These are phyloP conservation scores for Maudiozyma barnettii DNA, from an alignment of 805 yeast species.

Conservation along the genomic window DNA sequence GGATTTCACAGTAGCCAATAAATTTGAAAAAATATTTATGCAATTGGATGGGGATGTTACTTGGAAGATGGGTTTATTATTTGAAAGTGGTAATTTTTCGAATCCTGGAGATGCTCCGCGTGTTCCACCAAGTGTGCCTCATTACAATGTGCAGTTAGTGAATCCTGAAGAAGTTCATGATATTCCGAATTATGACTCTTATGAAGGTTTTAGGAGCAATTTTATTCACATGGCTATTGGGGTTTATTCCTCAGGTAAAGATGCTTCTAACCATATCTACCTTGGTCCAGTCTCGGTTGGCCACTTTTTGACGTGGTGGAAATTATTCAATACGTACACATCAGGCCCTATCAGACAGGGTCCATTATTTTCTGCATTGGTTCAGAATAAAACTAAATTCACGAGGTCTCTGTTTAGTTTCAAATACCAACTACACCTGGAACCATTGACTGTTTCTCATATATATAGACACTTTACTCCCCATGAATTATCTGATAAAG, in stretches of 20 bases:
- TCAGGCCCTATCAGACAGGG: slow-evolving; percentile 75
- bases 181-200: slow-evolving; percentile 45
- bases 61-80: slow-evolving; percentile 71
- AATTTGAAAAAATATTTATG: slow-evolving; percentile 42
- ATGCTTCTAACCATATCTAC: slow-evolving; percentile 56
- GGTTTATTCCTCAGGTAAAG: slow-evolving; percentile 27
- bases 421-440: slow-evolving; percentile 59
- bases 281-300: slow-evolving; percentile 58
- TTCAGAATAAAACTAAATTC: slow-evolving; percentile 44
- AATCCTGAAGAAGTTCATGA: slow-evolving; percentile 43
- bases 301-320: slow-evolving; percentile 79
- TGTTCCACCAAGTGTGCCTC: slow-evolving; percentile 43
- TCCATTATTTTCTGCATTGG: slow-evolving; percentile 44
- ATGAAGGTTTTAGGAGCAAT: slow-evolving; percentile 49
- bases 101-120: slow-evolving; percentile 35
- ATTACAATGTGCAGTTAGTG: slow-evolving; percentile 51
- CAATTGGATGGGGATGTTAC: slow-evolving; percentile 55
- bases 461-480: slow-evolving; percentile 51
- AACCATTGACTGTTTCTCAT: slow-evolving; percentile 64
- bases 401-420: slow-evolving; percentile 63
- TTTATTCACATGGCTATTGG: slow-evolving; percentile 49
- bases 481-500: slow-evolving; percentile 33
- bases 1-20: slow-evolving; percentile 23
- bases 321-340: slow-evolving; percentile 60
- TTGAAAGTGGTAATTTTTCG: slow-evolving; percentile 49